Conservation (phyloP, 164 flowering plant species). For the Saururus chinensis region DNA sequence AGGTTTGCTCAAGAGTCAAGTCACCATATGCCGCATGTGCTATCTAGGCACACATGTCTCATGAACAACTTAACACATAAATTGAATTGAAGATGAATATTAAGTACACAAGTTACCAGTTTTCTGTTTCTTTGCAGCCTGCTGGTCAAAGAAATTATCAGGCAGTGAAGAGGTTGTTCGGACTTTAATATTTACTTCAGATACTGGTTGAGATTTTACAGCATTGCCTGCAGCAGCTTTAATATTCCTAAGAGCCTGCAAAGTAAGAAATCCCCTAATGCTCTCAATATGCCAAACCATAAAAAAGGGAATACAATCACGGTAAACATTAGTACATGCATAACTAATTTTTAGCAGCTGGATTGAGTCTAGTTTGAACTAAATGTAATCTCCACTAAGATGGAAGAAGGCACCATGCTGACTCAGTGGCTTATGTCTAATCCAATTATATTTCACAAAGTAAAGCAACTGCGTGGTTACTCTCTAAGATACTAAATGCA, state of each 20-base stretch:
- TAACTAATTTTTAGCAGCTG: too few relatives aligned
- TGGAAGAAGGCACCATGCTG: too few relatives aligned
- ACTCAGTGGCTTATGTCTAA: background rate
- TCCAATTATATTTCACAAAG: background rate
- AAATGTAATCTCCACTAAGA: too few relatives aligned
- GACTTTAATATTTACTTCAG: slow-evolving; percentile 14
- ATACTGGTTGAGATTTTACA: slow-evolving; percentile 6
- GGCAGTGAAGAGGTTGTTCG: slow-evolving; percentile 47
- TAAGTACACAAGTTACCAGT: slow-evolving; percentile 25
- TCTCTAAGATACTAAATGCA: too few relatives aligned
- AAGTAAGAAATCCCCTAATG: background rate
- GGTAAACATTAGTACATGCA: too few relatives aligned
- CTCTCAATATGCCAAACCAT: background rate
- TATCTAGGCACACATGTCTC: background rate
- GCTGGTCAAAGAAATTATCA: slow-evolving; percentile 57
- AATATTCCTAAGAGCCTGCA: slow-evolving; percentile 56
- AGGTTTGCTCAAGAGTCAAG: background rate
- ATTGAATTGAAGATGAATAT: too few relatives aligned
- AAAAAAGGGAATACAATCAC: too few relatives aligned
- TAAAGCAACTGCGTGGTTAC: too few relatives aligned
- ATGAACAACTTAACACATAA: background rate
- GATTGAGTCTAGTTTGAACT: too few relatives aligned
- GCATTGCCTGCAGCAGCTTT: slow-evolving; percentile 55
- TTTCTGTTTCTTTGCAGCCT: slow-evolving; percentile 38
- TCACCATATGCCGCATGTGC: background rate